Evolutionary conservation across 345 rosid species (phyloP).

Genomic region (Citrus inodora): DNA sequence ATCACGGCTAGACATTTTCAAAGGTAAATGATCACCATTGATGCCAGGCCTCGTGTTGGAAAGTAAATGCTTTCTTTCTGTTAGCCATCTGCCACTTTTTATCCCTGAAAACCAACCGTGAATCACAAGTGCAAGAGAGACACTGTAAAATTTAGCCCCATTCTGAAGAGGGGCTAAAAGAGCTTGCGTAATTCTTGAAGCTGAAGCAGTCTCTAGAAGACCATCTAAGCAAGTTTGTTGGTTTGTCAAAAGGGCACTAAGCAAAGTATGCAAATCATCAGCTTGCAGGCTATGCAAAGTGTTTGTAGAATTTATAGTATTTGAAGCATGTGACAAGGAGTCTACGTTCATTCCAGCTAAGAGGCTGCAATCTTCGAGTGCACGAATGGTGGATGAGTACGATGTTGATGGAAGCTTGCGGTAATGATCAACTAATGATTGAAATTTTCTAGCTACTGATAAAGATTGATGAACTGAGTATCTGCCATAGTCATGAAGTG

Average conservation of each 20-base stretch:
- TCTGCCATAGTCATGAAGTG: conserved; percentile 24
- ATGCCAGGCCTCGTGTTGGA: not conserved
- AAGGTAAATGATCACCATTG: conserved; percentile 1
- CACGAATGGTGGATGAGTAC: not conserved
- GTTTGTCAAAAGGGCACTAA: conserved; percentile 43
- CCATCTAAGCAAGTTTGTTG: conserved; percentile 37
- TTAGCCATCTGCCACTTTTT: conserved; percentile 1
- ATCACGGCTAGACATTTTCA: not conserved
- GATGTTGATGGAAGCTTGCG: conserved; percentile 15
- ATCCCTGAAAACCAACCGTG: conserved; percentile 21
- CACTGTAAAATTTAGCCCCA: conserved; percentile 19
- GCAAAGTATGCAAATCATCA: conserved; percentile 23
- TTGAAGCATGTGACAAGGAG: conserved; percentile 14
- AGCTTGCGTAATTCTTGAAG: conserved; percentile 8
- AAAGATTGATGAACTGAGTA: conserved; percentile 16
- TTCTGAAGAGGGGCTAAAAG: conserved; percentile 13
- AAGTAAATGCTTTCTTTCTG: conserved; percentile 1
- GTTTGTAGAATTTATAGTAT: conserved; percentile 1
- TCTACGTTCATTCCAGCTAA: conserved; percentile 28
- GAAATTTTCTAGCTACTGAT: conserved; percentile 13
- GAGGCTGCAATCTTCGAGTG: conserved; percentile 38
- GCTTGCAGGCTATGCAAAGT: conserved; percentile 12
- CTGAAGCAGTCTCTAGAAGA: conserved; percentile 10
- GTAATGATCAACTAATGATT: conserved; percentile 7
- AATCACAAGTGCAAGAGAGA: conserved; percentile 30